Base-by-base conservation (phyloP, 495 filamentous ascomycete genomes). In the Jackrogersella multiformis region DNA sequence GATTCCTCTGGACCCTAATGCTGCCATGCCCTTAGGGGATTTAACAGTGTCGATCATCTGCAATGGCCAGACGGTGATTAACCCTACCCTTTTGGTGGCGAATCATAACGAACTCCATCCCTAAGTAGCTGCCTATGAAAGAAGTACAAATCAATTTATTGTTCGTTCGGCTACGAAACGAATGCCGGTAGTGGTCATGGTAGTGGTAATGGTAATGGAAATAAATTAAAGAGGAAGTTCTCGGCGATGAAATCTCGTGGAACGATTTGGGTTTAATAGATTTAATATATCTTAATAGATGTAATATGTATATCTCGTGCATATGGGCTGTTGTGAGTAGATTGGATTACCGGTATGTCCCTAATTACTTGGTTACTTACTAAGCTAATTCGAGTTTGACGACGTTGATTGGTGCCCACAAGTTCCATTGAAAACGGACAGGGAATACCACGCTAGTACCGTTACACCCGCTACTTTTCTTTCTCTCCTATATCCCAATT, bases 341-440 rank as follows among this genome's bases (percentile, higher is more conserved):
- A 18, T 23, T 23, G 39, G 42, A 26, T 46, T 46, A 26, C 23
- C 21, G 20, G 12, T 24, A n/a, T 21, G 9, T 13, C 9, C 42
- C 42, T 46, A 46, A 46, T 46, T 46, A 26, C 12, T 46, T 21
- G 21, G 42, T 20, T n/a, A 46, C 4, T 23, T 23, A 45, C 21
- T 6, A 20, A 21, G 28, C 24, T 30, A 2, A 26, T n/a, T 28
- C 5, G 13, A 26, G 34, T 32, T 21, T 0, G 1, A 23, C 15
- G 36, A 36, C 5, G 9, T 13, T 69, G 66, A 69, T 69, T 69
- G 66, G 66, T 69, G 66, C 60, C 66, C 66, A 69, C 54, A 49
- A 49, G 21, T 64, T 48, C 53, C 32, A 53, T 52, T 36, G 41
- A 48, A 59, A 48, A 59, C 54, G 46, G 59, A 34, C 48, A 18